Conservation (phyloP, 179 eudicot species). For the Drosera spatulata region DNA sequence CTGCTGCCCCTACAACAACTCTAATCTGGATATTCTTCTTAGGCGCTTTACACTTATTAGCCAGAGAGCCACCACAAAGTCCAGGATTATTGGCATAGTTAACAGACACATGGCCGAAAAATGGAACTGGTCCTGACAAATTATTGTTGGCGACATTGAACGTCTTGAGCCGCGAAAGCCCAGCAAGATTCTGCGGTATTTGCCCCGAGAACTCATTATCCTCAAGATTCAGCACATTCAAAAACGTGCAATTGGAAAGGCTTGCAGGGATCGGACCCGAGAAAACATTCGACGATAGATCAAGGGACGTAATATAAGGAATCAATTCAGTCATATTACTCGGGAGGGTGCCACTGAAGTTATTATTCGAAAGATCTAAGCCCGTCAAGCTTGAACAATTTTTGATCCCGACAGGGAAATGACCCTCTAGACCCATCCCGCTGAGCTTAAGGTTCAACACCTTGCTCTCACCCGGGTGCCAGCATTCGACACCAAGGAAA, state of each 20-base stretch:
- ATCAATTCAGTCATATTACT: slow-evolving; percentile 28
- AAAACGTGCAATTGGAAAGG: slow-evolving; percentile 46
- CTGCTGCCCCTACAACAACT: slow-evolving; percentile 38
- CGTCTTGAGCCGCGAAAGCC: slow-evolving; percentile 39
- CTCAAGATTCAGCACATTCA: slow-evolving; percentile 48
- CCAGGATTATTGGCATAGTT: slow-evolving; percentile 53
- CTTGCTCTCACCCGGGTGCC: slow-evolving; percentile 63
- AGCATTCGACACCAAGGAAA: slow-evolving; percentile 71
- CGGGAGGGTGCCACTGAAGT: slow-evolving; percentile 51
- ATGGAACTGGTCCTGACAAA: slow-evolving; percentile 52
- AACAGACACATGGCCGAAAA: slow-evolving; percentile 15
- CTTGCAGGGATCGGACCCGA: slow-evolving; percentile 48
- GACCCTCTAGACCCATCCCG: slow-evolving; percentile 62
- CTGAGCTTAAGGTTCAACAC: slow-evolving; percentile 51
- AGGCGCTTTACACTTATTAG: slow-evolving; percentile 16
- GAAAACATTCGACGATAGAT: slow-evolving; percentile 62
- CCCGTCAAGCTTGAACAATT: slow-evolving; percentile 58
- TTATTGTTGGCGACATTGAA: slow-evolving; percentile 56
- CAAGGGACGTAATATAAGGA: slow-evolving; percentile 35
- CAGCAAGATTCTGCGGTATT: slow-evolving; percentile 46
- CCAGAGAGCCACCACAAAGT: slow-evolving; percentile 60
- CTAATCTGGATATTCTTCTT: slow-evolving; percentile 19
- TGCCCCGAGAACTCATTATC: slow-evolving; percentile 51
- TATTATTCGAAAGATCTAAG: slow-evolving; percentile 58
- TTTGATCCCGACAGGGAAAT: slow-evolving; percentile 47